A percentile compares a stretch with the other conserved stretches of the same genome.
Conservation (phyloP, 139 green algal genomes). For the Micractinium sp. region DNA sequence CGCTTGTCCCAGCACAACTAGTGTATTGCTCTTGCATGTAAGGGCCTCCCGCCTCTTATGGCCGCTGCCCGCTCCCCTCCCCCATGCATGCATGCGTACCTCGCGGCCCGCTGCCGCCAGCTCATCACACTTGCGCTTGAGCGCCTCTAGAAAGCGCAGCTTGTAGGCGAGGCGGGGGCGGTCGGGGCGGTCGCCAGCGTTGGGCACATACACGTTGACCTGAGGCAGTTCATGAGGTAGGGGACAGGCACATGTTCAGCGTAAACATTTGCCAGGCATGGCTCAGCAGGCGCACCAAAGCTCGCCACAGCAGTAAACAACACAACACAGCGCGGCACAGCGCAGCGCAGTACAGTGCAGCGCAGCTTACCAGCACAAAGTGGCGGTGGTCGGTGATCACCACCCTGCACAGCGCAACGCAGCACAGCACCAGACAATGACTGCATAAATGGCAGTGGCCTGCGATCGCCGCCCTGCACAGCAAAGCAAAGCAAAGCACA, state of each 20-base stretch:
- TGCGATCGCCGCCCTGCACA: neutral
- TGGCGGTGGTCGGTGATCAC: neutral
- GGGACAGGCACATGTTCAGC: too few species aligned
- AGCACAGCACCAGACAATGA: neutral
- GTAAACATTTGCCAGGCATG: too few species aligned
- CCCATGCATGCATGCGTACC: conserved; percentile 34
- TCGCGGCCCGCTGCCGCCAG: conserved; percentile 52
- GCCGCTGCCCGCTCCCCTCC: too few species aligned
- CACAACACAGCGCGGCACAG: neutral
- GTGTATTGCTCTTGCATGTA: too few species aligned
- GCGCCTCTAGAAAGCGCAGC: conserved; percentile 64
- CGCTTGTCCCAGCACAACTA: neutral
- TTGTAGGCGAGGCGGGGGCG: conserved; percentile 64
- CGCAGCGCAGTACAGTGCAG: neutral
- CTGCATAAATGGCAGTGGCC: too few species aligned
- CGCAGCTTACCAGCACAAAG: neutral
- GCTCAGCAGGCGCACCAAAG: too few species aligned
- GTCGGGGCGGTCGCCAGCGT: conserved; percentile 68
- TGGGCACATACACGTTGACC: conserved; percentile 87
- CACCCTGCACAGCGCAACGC: too few species aligned
- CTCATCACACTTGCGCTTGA: conserved; percentile 51
- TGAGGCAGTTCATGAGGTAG: neutral
- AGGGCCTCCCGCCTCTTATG: too few species aligned
- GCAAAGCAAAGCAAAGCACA: neutral
- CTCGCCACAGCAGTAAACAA: too few species aligned